phyloP scores from a whole-genome alignment of 768 basidiomycete genomes.

The Boletus tomentosulus region DNA sequence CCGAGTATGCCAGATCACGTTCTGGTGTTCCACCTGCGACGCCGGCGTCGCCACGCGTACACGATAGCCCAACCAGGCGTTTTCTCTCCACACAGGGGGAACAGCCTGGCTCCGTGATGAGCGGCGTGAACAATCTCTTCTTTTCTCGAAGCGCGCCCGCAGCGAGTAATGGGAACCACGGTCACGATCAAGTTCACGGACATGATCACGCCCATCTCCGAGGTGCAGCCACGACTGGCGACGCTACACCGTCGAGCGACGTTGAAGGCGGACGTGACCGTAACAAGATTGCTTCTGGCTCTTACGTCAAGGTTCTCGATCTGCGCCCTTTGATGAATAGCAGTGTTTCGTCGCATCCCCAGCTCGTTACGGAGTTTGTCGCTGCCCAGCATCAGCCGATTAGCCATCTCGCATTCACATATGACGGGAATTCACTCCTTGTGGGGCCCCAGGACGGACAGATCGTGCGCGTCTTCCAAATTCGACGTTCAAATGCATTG shows the following conservation, averaged over 20 bases:
- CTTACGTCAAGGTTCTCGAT: conserved; percentile 57
- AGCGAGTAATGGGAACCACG: conserved; percentile 21
- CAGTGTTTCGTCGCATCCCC: conserved; percentile 21
- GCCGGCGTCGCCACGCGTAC: conserved; percentile 4
- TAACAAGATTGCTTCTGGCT: conserved; percentile 28
- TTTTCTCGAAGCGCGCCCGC: conserved; percentile 66
- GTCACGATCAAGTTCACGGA: too few species aligned
- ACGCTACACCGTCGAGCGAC: conserved; percentile 10
- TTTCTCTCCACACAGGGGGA: conserved; percentile 21
- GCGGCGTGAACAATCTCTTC: conserved; percentile 36
- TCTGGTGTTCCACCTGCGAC: conserved; percentile 9
- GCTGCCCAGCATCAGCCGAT: conserved; percentile 47
- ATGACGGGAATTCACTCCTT: conserved; percentile 48
- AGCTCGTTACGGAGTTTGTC: conserved; percentile 43
- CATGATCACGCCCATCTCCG: conserved; percentile 10
- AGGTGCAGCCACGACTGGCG: conserved; percentile 9
- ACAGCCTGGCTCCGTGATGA: conserved; percentile 21
- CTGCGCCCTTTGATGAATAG: conserved; percentile 35
- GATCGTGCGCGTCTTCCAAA: conserved; percentile 45
- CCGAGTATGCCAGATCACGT: conserved; percentile 37
- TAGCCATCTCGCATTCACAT: conserved; percentile 45
- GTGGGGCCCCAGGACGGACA: conserved; percentile 56
- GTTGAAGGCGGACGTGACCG: conserved; percentile 9
- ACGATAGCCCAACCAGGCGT: conserved; percentile 8
- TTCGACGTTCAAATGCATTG: conserved; percentile 25